Conservation (phyloP, 169 alveolate genomes). For the Fabrea salina region DNA sequence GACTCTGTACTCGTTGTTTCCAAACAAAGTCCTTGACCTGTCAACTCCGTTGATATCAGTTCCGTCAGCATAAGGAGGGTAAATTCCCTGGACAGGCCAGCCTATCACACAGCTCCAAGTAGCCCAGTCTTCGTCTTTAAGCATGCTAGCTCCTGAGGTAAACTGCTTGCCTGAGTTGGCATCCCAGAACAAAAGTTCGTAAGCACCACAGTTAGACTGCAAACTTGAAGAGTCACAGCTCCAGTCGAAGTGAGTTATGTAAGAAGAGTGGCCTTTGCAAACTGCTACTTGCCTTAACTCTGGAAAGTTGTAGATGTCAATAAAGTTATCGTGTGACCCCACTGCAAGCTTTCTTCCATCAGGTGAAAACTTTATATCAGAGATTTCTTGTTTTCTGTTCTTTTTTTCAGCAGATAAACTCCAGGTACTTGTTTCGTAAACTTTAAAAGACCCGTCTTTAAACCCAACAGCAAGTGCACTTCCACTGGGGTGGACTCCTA, state of each 20-base stretch:
- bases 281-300: constrained; percentile 35
- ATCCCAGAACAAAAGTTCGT: constrained; percentile 81
- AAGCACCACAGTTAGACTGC: constrained; percentile 78
- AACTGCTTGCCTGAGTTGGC: constrained; percentile 62
- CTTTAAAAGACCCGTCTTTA: constrained; percentile 76
- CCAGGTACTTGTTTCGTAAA: constrained; percentile 47
- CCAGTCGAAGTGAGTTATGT: constrained; percentile 85
- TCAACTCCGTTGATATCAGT: constrained; percentile 70
- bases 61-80: constrained; percentile 66
- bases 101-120: constrained; percentile 84
- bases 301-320: constrained; percentile 54
- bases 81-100: constrained; percentile 80
- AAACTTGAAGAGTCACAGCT: constrained; percentile 59
- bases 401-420: not conserved
- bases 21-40: constrained; percentile 32
- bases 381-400: constrained; percentile 50
- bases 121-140: constrained; percentile 78
- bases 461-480: constrained; percentile 73
- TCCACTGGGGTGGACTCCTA: constrained; percentile 70
- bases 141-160: constrained; percentile 68
- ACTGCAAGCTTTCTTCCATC: constrained; percentile 72
- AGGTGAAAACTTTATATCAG: constrained; percentile 81
- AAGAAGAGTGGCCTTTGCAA: constrained; percentile 68
- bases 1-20: constrained; percentile 51
- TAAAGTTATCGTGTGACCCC: constrained; percentile 75